Conservation (phyloP, 208 protist species). For the Porcisia deanei region DNA sequence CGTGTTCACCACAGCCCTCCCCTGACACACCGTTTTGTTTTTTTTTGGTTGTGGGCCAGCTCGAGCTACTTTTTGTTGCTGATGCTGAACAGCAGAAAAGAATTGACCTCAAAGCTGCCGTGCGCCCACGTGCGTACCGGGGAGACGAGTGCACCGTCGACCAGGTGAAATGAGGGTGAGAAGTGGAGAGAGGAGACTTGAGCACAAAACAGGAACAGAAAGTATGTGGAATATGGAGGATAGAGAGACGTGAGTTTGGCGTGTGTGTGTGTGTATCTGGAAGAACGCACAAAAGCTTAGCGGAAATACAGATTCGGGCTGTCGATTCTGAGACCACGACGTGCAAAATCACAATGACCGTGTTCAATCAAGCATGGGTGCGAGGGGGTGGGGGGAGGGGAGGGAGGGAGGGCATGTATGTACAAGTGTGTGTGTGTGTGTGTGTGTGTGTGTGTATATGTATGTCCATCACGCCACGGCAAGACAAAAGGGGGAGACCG, state of each 20-base stretch:
- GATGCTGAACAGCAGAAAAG: no score
- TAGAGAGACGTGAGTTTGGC: not conserved
- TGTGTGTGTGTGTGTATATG: not conserved
- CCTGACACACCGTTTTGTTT: not conserved
- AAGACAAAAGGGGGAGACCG: not conserved
- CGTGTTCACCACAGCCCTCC: not conserved
- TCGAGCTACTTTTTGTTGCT: no score
- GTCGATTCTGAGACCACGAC: no score
- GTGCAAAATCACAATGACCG: no score
- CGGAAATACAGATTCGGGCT: no score
- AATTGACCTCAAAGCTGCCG: no score
- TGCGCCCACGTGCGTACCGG: no score
- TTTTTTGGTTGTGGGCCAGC: no score
- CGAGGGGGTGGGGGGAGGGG: not conserved
- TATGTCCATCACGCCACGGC: not conserved
- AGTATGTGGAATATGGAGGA: not conserved
- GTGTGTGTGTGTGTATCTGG: not conserved
- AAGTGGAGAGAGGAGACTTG: not conserved
- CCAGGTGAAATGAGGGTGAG: not conserved
- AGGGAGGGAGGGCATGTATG: not conserved
- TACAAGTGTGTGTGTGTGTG: not conserved
- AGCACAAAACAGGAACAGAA: not conserved
- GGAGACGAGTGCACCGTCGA: no score
- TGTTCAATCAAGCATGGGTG: no score
- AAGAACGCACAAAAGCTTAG: no score